Percentiles rank a stretch among this genome's conserved stretches.
Evolutionary conservation across 306 rosid genomes (phyloP).

Genomic region (Fragaria vesca): DNA sequence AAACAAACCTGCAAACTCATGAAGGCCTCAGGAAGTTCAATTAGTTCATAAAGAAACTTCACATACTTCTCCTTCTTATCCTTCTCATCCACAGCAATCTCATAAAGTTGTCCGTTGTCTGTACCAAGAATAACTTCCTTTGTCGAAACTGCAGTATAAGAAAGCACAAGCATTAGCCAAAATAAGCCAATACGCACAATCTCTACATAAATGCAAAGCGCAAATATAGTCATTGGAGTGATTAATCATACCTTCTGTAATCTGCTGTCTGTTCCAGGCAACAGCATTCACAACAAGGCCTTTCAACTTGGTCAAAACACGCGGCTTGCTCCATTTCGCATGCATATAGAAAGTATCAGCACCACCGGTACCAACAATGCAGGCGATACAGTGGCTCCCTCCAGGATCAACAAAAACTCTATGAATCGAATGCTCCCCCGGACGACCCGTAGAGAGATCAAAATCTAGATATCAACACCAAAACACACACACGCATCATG

Average conservation of each 20-base stretch:
- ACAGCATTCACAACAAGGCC: conserved; percentile 90
- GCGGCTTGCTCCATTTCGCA: conserved; percentile 93
- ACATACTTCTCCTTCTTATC: conserved; percentile 93
- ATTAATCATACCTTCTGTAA: conserved; percentile 73
- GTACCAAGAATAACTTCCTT: conserved; percentile 92
- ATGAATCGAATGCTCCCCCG: conserved; percentile 95
- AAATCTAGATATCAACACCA: conserved; percentile 52
- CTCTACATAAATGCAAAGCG: not conserved
- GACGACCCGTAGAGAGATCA: conserved; percentile 83
- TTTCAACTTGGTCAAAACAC: conserved; percentile 68
- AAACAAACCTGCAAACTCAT: conserved; percentile 75
- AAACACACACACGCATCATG: conserved; percentile 21
- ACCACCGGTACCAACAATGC: conserved; percentile 71
- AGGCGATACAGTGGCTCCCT: conserved; percentile 91
- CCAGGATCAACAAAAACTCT: conserved; percentile 95
- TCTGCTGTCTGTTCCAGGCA: conserved; percentile 90
- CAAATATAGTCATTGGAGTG: conserved; percentile 10
- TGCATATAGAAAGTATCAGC: conserved; percentile 88
- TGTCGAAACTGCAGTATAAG: conserved; percentile 59
- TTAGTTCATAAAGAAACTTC: conserved; percentile 63
- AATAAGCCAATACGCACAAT: not conserved
- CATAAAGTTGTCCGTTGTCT: conserved; percentile 82
- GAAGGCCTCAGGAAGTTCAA: conserved; percentile 80
- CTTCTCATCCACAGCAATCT: conserved; percentile 90
- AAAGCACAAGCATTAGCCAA: not conserved